Evolutionary conservation across 2,329 filamentous ascomycete genomes (phyloP).

Genomic region (Colletotrichum viniferum): DNA sequence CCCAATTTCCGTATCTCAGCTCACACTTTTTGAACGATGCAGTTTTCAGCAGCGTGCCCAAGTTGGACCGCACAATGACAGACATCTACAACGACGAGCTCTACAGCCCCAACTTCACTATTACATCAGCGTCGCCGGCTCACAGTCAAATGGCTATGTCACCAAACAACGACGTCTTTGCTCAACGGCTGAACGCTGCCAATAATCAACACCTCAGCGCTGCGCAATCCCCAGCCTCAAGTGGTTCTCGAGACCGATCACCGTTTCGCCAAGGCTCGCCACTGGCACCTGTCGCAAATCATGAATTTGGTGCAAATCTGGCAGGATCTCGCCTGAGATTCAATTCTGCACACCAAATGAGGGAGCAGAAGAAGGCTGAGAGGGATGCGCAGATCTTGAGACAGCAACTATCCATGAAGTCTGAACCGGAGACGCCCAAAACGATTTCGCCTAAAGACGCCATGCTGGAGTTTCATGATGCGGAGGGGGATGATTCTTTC

Average conservation of each 20-base stretch:
- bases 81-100: conserved; percentile 86
- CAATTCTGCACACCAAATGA: conserved; percentile 61
- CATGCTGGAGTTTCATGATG: conserved; percentile 81
- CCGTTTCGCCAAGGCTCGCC: conserved; percentile 80
- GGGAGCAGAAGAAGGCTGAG: conserved; percentile 66
- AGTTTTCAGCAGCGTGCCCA: conserved; percentile 60
- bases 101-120: conserved; percentile 72
- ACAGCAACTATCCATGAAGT: conserved; percentile 43
- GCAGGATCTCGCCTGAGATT: conserved; percentile 33
- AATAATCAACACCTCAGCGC: conserved; percentile 75
- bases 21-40: conserved; percentile 38
- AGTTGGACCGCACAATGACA: conserved; percentile 84
- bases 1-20: background rate
- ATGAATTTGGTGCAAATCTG: conserved; percentile 44
- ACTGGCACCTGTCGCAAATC: conserved; percentile 50
- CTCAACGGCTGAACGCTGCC: conserved; percentile 77
- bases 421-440: conserved; percentile 63
- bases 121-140: conserved; percentile 57
- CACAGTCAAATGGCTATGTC: conserved; percentile 54
- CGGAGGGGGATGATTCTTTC: conserved; percentile 71
- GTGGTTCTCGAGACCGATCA: conserved; percentile 69
- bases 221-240: conserved; percentile 50
- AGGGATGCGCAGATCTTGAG: conserved; percentile 56
- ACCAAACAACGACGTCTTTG: conserved; percentile 66
- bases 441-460: conserved; percentile 97